Evolutionary conservation across 2,329 filamentous ascomycete species (phyloP), one percentile per base, ranked within the genome.

Genomic region (Sarocladiaceae sp.): DNA sequence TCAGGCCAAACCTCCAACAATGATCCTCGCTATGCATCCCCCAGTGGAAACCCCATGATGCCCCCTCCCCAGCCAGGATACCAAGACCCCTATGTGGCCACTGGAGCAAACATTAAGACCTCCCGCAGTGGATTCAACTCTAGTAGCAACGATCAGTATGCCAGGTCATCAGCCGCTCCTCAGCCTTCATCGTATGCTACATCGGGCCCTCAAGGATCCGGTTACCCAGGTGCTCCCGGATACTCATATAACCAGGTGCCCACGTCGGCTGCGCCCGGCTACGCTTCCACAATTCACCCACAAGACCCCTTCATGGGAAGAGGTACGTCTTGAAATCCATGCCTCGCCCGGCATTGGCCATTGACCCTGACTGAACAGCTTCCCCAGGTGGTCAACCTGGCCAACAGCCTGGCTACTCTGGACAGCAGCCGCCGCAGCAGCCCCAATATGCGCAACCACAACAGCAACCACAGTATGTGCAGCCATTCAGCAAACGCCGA

Each of bases 261-360:
- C 54, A 61, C 60, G 55, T 62, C 59, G 58, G 58, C 58, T 52
- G 54, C 57, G 46, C 54, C 62, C 49, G 61, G 61, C 55, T 62
- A 69, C 31, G 71, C 71, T 55, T 60, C 65, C 50, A 62, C 69
- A 40, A 69, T 71, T 58, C 77, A 77, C 61, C 71, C 77, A 55
- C 64, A 71, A 63, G 79, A 82, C 64, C 70, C 78, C 42, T 75
- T 76, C 57, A 80, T 78, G 59, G 78, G 78, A 71, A 80, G 80
- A 74, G 79, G 81, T 80, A 76, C 76, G 77, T 84, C 78, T 70
- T 57, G n/a, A 63, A 58, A 60, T 67, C 64, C 60, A 61, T 62
- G 53, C 56, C 54, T 57, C 55, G 58, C 56, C 50, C 56, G 55
- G 31, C 47, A 20, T 46, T 20, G 17, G 23, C 29, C 12, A 25